Conservation (phyloP, 768 basidiomycete genomes). For the Basidioascus undulatus region DNA sequence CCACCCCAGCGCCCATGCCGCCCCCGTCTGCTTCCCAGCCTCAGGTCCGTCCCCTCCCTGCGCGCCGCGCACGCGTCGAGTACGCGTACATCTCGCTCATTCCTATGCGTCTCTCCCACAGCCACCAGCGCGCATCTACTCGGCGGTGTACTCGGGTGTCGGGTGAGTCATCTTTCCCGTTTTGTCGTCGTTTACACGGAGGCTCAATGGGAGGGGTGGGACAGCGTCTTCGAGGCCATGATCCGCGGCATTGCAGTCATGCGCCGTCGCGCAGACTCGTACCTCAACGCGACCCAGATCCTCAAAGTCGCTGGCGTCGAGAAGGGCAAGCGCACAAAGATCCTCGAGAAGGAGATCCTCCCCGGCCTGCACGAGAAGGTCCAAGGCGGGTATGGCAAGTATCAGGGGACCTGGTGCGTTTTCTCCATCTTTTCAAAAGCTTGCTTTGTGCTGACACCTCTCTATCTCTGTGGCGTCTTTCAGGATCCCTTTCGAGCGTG, state of each 20-base stretch:
- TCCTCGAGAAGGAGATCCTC: conserved; percentile 75
- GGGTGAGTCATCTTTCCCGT: background rate
- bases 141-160: conserved; percentile 9
- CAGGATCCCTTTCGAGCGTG: conserved; percentile 90
- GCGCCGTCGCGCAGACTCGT: conserved; percentile 82
- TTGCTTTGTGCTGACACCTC: background rate
- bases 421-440: background rate
- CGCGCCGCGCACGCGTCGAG: no score
- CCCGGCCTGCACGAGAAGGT: conserved; percentile 56
- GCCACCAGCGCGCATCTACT: background rate
- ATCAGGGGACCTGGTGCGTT: conserved; percentile 88
- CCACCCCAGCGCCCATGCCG: no score
- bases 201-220: conserved; percentile 18
- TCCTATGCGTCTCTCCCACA: no score
- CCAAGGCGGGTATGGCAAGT: conserved; percentile 96
- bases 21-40: no score
- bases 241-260: conserved; percentile 95
- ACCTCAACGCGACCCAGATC: conserved; percentile 95
- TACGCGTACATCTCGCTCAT: no score
- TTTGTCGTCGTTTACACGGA: background rate
- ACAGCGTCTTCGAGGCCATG: conserved; percentile 98
- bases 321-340: conserved; percentile 89
- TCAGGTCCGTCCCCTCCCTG: no score
- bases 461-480: background rate
- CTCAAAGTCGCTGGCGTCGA: conserved; percentile 96